phyloP scores from a whole-genome alignment of 2,329 filamentous ascomycete genomes.

The Westerdykella aurantiaca region DNA sequence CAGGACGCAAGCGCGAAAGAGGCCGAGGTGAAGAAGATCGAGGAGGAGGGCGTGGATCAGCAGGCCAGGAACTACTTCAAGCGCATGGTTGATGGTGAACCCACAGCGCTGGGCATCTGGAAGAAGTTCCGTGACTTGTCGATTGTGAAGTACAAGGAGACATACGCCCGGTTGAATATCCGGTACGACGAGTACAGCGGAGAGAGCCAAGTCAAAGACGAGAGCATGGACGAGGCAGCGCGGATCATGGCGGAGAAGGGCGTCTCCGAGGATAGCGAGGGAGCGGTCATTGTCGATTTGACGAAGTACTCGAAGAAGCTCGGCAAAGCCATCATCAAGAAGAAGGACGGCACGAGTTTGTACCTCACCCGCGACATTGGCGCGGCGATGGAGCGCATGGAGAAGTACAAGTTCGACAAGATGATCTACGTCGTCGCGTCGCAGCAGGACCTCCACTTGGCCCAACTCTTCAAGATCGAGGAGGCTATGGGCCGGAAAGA shows the following conservation, averaged over 20 bases:
- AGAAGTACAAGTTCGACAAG: slow-evolving; percentile 59
- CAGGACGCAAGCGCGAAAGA: slow-evolving; percentile 39
- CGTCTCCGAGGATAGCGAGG: slow-evolving; percentile 56
- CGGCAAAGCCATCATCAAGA: slow-evolving; percentile 61
- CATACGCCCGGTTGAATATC: slow-evolving; percentile 60
- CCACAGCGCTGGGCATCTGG: slow-evolving; percentile 56
- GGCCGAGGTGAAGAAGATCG: slow-evolving; percentile 38
- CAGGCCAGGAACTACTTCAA: slow-evolving; percentile 67
- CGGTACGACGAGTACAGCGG: slow-evolving; percentile 62
- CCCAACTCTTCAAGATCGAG: slow-evolving; percentile 60
- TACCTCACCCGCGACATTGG: slow-evolving; percentile 67
- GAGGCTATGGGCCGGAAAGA: slow-evolving; percentile 58
- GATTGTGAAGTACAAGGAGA: slow-evolving; percentile 59
- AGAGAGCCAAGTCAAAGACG: slow-evolving; percentile 60
- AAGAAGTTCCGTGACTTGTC: slow-evolving; percentile 58
- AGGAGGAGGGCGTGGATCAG: slow-evolving; percentile 52
- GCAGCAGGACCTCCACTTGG: slow-evolving; percentile 60
- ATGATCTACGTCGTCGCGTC: slow-evolving; percentile 63
- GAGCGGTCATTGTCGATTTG: slow-evolving; percentile 64
- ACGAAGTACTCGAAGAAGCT: slow-evolving; percentile 64
- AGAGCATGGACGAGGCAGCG: slow-evolving; percentile 58
- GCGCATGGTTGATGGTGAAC: slow-evolving; percentile 60
- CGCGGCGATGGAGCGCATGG: slow-evolving; percentile 57
- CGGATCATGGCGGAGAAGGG: slow-evolving; percentile 54
- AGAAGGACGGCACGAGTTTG: slow-evolving; percentile 61